phyloP scores from a whole-genome alignment of 495 filamentous ascomycete genomes.

The Penicillium tannophilum region DNA sequence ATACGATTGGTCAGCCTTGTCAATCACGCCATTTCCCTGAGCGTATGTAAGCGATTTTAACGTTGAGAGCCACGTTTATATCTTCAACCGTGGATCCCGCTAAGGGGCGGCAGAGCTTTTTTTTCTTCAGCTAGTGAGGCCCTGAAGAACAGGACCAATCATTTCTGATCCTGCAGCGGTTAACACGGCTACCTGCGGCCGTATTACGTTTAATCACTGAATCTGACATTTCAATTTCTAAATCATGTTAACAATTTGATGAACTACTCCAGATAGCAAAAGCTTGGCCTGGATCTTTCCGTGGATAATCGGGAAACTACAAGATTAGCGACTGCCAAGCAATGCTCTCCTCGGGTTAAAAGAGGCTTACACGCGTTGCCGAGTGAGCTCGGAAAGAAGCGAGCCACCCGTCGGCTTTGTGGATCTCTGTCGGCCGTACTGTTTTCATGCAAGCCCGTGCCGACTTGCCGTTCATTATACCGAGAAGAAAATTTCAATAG shows the following conservation, averaged over 20 bases:
- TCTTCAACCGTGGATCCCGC: not conserved
- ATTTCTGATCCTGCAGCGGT: not conserved
- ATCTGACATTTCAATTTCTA: not conserved
- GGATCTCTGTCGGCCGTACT: not conserved
- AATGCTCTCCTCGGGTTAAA: not conserved
- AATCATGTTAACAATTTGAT: not conserved
- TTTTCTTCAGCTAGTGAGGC: not conserved
- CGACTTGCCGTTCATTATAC: not conserved
- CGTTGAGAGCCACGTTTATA: not conserved
- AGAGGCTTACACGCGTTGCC: not conserved
- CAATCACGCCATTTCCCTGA: not conserved
- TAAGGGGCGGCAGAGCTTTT: conserved; percentile 1
- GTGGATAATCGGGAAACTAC: not conserved
- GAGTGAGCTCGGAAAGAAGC: not conserved
- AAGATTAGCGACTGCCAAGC: not conserved
- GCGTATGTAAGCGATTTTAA: not conserved
- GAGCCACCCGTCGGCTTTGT: not conserved
- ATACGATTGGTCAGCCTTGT: not conserved
- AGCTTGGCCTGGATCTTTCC: not conserved
- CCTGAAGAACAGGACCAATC: not conserved
- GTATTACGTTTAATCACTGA: not conserved
- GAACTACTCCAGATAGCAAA: not conserved
- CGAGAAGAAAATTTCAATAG: not conserved
- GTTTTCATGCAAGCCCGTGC: not conserved
- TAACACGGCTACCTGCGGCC: not conserved